Evolutionary conservation across 2,329 filamentous ascomycete genomes (phyloP), one percentile per base, ranked within the genome.

Genomic region (Cladosporium sp.): DNA sequence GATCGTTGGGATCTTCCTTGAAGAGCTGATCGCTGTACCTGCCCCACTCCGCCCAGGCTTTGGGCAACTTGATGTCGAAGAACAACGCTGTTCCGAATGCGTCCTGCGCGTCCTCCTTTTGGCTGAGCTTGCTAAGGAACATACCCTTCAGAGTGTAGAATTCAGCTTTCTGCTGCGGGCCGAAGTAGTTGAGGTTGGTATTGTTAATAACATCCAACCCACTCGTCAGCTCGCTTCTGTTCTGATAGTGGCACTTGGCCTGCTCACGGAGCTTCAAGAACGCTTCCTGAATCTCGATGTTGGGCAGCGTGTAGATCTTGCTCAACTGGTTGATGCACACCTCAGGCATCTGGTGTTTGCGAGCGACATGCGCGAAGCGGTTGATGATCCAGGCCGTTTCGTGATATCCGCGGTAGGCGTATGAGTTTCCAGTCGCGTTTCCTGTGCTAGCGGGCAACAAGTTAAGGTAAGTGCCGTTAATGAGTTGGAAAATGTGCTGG

Each of bases 311-410:
- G 78, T 99, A 99, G 76, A 99, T 99, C 69, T 94, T 91, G 75
- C 94, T 96, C 23, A 99, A 86, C 76, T 99, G 95, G 70, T 88
- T 94, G 79, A 99, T 97, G 81, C 96, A 99, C 33, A 99, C 95
- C 69, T 99, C 95, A 0, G 93, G 92, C 72, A 99, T 88, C 72
- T 91, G 94, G 78, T 99, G 95, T 82, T 99, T 99, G 65, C 95
- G 89, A 57, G 95, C 95, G 50, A 99, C 95, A 76, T 99, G 95
- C 0, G 95, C 96, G 74, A 99, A 99, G 21, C 95, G 87, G 78
- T 99, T 99, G 79, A 99, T 99, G 72, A 99, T 99, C 95, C 95
- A 99, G 2, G 95, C 95, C 14, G 95, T 99, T 80, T 99, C 95
- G 74, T 99, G 95, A 76, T 97, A 99, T 29, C 95, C 95, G 53